A percentile compares a stretch with the other conserved stretches of the same genome.
phyloP scores from a whole-genome alignment of 2,329 filamentous ascomycete genomes.

The Penicillium sp. region DNA sequence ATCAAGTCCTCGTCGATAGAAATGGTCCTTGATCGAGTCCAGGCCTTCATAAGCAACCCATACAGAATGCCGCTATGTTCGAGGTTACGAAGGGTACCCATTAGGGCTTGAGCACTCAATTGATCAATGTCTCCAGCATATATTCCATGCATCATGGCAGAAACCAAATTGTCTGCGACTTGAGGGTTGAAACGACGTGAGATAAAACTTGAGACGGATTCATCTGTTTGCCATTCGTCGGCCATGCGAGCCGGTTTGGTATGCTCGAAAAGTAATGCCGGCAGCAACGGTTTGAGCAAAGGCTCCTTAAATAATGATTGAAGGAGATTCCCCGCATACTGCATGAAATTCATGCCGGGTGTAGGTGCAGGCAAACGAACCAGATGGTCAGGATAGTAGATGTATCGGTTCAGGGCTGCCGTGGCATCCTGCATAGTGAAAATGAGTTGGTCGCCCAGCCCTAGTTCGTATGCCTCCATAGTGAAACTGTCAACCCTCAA shows the following conservation, averaged over 20 bases:
- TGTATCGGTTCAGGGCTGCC: conserved; percentile 68
- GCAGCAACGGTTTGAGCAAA: conserved; percentile 56
- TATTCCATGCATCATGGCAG: conserved; percentile 80
- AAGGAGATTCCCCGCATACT: conserved; percentile 36
- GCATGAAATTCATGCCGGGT: conserved; percentile 23
- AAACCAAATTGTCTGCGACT: conserved; percentile 73
- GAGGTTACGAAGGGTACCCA: conserved; percentile 56
- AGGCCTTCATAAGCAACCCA: conserved; percentile 14
- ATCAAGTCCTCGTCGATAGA: conserved; percentile 33
- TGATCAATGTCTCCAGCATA: conserved; percentile 87
- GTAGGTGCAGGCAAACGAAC: conserved; percentile 62
- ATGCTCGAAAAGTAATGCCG: conserved; percentile 37
- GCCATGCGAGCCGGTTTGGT: conserved; percentile 36
- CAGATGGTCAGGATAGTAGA: conserved; percentile 87
- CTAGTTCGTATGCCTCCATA: conserved; percentile 61
- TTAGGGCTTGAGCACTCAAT: conserved; percentile 71
- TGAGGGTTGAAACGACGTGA: conserved; percentile 57
- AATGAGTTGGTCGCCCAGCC: conserved; percentile 61
- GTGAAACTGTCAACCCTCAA: conserved; percentile 17
- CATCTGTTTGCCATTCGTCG: conserved; percentile 56
- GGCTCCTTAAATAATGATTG: conserved; percentile 56
- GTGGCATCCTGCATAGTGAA: conserved; percentile 56
- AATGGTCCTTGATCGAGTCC: conserved; percentile 14
- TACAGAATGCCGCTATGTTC: conserved; percentile 42
- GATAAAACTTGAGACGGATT: conserved; percentile 73